Evolutionary conservation across 2,329 filamentous ascomycete species (phyloP), one percentile per base, ranked within the genome.

Genomic region (Leptodontidium sp.): DNA sequence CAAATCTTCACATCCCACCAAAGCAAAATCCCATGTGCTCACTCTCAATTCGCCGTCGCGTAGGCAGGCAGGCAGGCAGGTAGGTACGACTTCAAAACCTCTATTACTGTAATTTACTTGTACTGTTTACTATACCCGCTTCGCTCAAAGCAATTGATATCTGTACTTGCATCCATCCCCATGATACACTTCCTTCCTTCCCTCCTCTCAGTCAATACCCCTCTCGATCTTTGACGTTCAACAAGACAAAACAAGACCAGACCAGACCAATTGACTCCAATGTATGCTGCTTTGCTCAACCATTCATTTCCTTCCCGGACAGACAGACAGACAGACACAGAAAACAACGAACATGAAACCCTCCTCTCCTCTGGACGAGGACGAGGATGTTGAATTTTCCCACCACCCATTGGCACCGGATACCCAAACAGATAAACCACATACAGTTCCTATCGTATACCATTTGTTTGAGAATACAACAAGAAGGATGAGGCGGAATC

Each of bases 361-460:
- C 29, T 32, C 29, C 29, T 32, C 4, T 6, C 29, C 29, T 32
- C 29, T 32, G 29, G 29, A 32, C 29, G 29, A 32, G 29, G 29
- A 32, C 29, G 29, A 32, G 29, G 29, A 32, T 32, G 6, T 32
- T 32, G 29, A 32, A 40, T 40, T 40, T 40, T 40, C 35, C 35
- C 32, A 21, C 32, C 2, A n/a, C 35, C n/a, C 55, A 40, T 58
- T 21, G n/a, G 35, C 55, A 24, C 35, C 35, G 55, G 17, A 15
- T 63, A 63, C 32, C 61, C 61, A 63, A 63, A 63, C 32, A 49
- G 14, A 47, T 24, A 29, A 24, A 24, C 35, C 32, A 58, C 17
- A 63, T 11, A 43, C 61, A 63, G 2, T 50, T 29, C 61, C n/a
- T 63, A 40, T 52, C 55, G 40, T 49, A 52, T 50, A 47, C 61